These are phyloP conservation scores for Phytophthora pisi DNA, from an alignment of 352 stramenopile genomes.

Conservation along the genomic window DNA sequence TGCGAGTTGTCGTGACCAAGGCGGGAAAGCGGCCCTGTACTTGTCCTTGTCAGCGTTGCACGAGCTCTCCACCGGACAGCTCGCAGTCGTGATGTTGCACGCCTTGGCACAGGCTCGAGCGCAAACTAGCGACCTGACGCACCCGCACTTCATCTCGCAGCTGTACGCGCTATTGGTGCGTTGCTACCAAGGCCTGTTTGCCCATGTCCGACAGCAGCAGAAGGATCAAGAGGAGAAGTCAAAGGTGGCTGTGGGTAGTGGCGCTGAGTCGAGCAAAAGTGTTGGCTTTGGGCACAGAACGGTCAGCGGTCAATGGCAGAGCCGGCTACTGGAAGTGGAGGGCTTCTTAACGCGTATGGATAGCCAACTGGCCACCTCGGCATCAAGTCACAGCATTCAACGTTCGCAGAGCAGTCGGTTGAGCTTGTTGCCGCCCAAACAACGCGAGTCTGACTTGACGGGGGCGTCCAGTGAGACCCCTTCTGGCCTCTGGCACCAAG, in stretches of 20 bases:
- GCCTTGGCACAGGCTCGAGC: conserved; percentile 45
- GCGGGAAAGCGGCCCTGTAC: conserved; percentile 35
- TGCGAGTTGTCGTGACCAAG: conserved; percentile 16
- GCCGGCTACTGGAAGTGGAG: conserved; percentile 56
- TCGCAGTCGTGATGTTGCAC: conserved; percentile 62
- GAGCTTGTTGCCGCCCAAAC: conserved; percentile 39
- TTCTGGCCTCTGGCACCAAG: conserved; percentile 35
- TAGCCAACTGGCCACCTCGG: neutral
- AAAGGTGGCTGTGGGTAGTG: conserved; percentile 5
- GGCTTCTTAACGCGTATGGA: conserved; percentile 51
- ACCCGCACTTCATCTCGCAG: conserved; percentile 52
- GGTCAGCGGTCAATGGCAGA: conserved; percentile 40
- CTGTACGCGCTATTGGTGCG: conserved; percentile 60
- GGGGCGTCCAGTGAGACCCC: conserved; percentile 40
- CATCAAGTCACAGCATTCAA: neutral
- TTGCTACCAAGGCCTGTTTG: conserved; percentile 69
- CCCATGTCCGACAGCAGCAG: conserved; percentile 17
- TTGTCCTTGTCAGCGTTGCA: conserved; percentile 37
- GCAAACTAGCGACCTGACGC: conserved; percentile 43
- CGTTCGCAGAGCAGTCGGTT: conserved; percentile 25
- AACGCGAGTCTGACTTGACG: conserved; percentile 8
- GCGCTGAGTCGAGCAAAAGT: conserved; percentile 6
- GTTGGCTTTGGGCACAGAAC: neutral
- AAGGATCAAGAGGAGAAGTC: neutral
- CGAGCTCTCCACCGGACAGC: conserved; percentile 52